Evolutionary conservation across 2,329 filamentous ascomycete species (phyloP).

Genomic region (Lasiodiplodia sp.): DNA sequence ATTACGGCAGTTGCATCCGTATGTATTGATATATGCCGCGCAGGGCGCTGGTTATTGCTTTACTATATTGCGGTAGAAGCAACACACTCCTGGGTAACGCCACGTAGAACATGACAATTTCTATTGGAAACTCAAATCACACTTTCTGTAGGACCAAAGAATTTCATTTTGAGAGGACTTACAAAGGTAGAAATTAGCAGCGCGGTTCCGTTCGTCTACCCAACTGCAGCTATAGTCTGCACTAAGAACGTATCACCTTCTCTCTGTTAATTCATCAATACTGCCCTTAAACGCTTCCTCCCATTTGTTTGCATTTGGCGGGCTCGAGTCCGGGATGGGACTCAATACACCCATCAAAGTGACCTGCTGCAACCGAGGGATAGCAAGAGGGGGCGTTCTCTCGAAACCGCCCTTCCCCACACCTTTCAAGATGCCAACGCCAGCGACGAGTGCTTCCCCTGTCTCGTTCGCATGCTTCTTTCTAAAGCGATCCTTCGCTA

Average conservation of each 20-base stretch:
- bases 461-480: constrained; percentile 15
- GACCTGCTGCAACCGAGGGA: constrained; percentile 25
- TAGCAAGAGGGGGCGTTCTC: not conserved
- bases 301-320: not conserved
- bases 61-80: too few species aligned
- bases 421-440: constrained; percentile 5
- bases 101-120: too few species aligned
- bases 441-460: not conserved
- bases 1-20: not conserved
- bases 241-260: not conserved
- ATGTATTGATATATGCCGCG: not conserved
- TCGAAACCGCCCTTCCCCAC: not conserved
- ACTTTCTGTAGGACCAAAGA: too few species aligned
- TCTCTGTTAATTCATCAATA: constrained; percentile 1
- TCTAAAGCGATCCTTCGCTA: constrained; percentile 25
- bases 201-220: not conserved
- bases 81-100: too few species aligned
- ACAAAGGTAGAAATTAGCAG: too few species aligned
- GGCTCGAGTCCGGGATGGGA: constrained; percentile 23
- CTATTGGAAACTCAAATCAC: too few species aligned
- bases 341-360: constrained; percentile 25
- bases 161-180: too few species aligned
- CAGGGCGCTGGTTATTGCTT: too few species aligned
- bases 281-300: not conserved
- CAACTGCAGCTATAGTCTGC: not conserved